Base-by-base conservation (phyloP, 306 rosid genomes). In the Cucumis cinereus region DNA sequence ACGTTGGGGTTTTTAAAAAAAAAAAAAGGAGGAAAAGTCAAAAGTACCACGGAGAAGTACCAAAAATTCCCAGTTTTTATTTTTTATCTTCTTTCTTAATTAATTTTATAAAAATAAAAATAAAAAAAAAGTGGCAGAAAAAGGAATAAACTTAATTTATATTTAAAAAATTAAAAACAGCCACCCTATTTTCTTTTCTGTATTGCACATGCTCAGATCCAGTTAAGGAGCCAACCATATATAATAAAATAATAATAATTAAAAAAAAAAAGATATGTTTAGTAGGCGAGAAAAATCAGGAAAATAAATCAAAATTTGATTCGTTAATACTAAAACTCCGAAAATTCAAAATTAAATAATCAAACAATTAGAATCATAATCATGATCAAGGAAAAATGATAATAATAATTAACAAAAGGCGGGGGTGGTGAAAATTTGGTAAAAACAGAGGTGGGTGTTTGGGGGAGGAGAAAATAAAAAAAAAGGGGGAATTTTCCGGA, bases 21-120 rank as follows among this genome's bases (percentile, higher is more conserved):
- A 20, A 30, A 30, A 30, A 30, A 30, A 0, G 35, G 12, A 16
- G 15, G n/a, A 71, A 79, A 72, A 81, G 60, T 53, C 64, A 10
- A 45, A 80, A 84, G 94, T 86, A 92, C 91, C 86, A 90, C 91
- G 86, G 96, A 85, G 82, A 71, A 72, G 90, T 87, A 85, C 91
- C 75, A 71, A 12, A 30, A 74, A 74, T 80, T 76, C 69, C 61
- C 36, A 73, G n/a, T 82, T 71, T 70, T 49, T 23, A 0, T 13
- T 83, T 69, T 69, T 69, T 4, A 45, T 71, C 17, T 8, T 50
- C 7, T 26, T 24, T 3, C 7, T 15, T 45, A 7, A 30, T 30
- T 30, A 30, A 30, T 45, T 69, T 22, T 38, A 28, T 63, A 30
- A 26, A 26, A 26, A 30, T 33, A 4, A 1, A n/a, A 64, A 63